Evolutionary conservation across 306 rosid genomes (phyloP).

Genomic region (Gleditsia sinensis): DNA sequence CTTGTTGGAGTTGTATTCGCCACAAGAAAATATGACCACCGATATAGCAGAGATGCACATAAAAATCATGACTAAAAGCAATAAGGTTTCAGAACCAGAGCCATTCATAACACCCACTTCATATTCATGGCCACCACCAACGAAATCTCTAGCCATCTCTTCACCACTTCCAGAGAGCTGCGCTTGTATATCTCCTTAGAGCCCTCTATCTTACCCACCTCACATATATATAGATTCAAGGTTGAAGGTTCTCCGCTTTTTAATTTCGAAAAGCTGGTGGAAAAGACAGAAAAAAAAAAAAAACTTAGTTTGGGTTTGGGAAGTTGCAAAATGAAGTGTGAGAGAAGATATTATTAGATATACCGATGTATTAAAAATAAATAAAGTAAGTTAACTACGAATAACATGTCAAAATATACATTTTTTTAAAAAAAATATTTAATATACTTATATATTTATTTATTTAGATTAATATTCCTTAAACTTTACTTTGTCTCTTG

Average conservation of each 20-base stretch:
- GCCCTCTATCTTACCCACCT: neutral
- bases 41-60: conserved; percentile 42
- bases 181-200: neutral
- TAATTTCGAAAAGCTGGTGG: no score
- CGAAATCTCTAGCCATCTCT: conserved; percentile 34
- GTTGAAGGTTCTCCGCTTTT: neutral
- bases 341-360: no score
- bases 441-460: no score
- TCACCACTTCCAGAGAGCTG: neutral
- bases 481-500: no score
- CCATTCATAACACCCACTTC: neutral
- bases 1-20: neutral
- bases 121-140: neutral
- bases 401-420: no score
- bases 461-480: no score
- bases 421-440: no score
- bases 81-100: neutral
- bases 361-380: no score
- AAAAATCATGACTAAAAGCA: conserved; percentile 32
- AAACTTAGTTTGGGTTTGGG: no score
- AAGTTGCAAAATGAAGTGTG: no score
- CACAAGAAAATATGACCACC: conserved; percentile 46
- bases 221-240: neutral
- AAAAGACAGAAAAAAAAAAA: no score
- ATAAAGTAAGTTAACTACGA: no score